These are phyloP conservation scores for Debaryomyces castellii DNA, from an alignment of 805 yeast species.

Conservation along the genomic window DNA sequence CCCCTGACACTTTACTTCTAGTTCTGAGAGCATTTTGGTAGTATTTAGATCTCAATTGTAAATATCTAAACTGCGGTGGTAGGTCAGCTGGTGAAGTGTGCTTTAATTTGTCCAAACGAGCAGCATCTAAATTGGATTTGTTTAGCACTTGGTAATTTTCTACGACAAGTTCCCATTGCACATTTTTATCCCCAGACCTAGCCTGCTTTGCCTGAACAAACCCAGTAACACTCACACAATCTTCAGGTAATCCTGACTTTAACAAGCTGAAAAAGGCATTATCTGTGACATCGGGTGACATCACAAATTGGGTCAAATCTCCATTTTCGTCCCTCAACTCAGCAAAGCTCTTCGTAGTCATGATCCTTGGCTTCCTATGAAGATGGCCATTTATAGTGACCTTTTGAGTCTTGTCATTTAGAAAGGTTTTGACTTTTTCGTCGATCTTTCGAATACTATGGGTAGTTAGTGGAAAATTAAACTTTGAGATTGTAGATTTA, in stretches of 20 bases:
- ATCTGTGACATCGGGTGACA: conserved; percentile 42
- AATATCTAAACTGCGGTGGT: conserved; percentile 79
- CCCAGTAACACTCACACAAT: conserved; percentile 70
- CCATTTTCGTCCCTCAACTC: conserved; percentile 75
- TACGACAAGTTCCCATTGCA: conserved; percentile 59
- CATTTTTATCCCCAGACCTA: conserved; percentile 15
- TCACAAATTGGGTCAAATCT: conserved; percentile 51
- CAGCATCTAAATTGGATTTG: conserved; percentile 58
- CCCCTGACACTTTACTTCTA: conserved; percentile 55
- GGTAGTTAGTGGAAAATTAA: conserved; percentile 36
- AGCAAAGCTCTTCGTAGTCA: conserved; percentile 73
- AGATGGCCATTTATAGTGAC: conserved; percentile 82
- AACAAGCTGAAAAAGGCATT: conserved; percentile 38
- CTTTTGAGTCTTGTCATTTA: conserved; percentile 9
- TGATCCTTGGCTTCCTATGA: conserved; percentile 66
- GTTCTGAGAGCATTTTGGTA: conserved; percentile 56
- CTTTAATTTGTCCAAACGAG: conserved; percentile 65
- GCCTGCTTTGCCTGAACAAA: conserved; percentile 33
- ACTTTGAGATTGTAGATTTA: conserved; percentile 24
- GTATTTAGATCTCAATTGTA: conserved; percentile 67
- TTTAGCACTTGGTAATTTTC: conserved; percentile 57
- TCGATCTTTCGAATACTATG: conserved; percentile 19
- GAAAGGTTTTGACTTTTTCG: conserved; percentile 8
- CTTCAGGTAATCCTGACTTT: conserved; percentile 61
- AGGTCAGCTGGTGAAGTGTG: conserved; percentile 49